Conservation (phyloP, 495 filamentous ascomycete genomes). For the Xylaria sp. region DNA sequence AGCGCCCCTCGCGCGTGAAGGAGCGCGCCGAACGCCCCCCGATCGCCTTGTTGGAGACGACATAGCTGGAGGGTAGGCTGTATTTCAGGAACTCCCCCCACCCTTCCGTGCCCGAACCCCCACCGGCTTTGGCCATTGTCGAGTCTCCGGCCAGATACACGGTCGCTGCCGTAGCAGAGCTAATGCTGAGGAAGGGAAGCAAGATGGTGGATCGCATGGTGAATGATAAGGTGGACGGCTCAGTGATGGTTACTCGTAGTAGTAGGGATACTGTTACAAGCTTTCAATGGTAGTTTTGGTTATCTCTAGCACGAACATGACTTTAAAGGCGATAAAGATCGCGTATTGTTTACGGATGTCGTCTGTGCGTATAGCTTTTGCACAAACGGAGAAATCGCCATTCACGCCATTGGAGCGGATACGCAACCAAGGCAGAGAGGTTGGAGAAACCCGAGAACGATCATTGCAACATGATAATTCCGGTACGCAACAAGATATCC, state of each 20-base stretch:
- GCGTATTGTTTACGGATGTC: not conserved
- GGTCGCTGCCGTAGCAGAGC: conserved; percentile 26
- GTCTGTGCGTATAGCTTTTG: not conserved
- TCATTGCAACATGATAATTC: not conserved
- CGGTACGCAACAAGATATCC: conserved; percentile 2
- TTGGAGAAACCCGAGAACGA: not conserved
- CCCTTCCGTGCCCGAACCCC: conserved; percentile 45
- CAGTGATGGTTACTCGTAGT: too few relatives aligned
- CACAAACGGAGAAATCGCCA: not conserved
- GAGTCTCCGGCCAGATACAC: conserved; percentile 62
- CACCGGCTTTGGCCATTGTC: conserved; percentile 57
- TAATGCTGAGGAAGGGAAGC: not conserved
- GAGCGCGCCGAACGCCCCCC: conserved; percentile 53
- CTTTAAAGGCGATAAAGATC: not conserved
- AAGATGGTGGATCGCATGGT: not conserved
- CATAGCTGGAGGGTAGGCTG: conserved; percentile 39
- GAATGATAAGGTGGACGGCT: not conserved
- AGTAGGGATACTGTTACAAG: not conserved
- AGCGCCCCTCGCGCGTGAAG: conserved; percentile 55
- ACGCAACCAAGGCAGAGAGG: not conserved
- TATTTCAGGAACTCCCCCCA: conserved; percentile 49
- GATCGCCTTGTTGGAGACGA: conserved; percentile 51
- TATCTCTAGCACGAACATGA: not conserved
- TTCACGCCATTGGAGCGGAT: not conserved
- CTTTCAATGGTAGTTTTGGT: not conserved